Percentiles rank a stretch among this genome's conserved stretches.
These are phyloP conservation scores for Malus hybrid DNA, from an alignment of 331 rosid species.

Conservation along the genomic window DNA sequence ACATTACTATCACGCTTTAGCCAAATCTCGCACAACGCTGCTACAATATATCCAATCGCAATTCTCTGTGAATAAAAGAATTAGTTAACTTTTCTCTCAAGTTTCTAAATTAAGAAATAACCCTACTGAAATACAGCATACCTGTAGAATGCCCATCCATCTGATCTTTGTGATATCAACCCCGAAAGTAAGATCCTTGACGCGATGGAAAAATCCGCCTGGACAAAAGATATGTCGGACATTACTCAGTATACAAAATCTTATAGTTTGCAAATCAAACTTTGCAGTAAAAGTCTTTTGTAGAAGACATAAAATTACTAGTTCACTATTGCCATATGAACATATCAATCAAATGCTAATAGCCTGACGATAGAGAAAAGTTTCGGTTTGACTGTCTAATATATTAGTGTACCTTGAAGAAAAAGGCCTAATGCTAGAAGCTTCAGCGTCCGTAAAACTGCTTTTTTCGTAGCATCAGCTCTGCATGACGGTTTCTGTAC, in stretches of 20 bases:
- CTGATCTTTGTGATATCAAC: constrained; percentile 72
- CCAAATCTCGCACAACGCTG: constrained; percentile 95
- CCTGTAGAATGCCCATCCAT: constrained; percentile 91
- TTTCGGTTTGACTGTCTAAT: no score
- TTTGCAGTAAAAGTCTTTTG: background rate
- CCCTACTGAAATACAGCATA: constrained; percentile 4
- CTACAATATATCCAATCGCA: constrained; percentile 66
- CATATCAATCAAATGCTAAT: background rate
- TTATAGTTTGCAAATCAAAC: background rate
- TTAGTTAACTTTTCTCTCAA: background rate
- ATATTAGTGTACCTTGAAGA: constrained; percentile 62
- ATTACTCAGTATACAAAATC: background rate
- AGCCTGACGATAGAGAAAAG: background rate
- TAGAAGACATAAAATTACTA: no score
- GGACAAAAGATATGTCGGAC: constrained; percentile 10
- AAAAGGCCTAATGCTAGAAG: constrained; percentile 78
- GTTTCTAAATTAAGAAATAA: background rate
- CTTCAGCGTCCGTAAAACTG: constrained; percentile 57
- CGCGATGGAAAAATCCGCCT: constrained; percentile 90
- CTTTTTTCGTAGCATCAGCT: constrained; percentile 57
- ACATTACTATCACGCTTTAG: constrained; percentile 50
- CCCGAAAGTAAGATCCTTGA: constrained; percentile 65
- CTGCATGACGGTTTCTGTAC: constrained; percentile 59
- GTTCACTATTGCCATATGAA: no score
- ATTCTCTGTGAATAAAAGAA: constrained; percentile 52